Evolutionary conservation across 2,329 filamentous ascomycete genomes (phyloP).

Genomic region (Claviceps maximensis): DNA sequence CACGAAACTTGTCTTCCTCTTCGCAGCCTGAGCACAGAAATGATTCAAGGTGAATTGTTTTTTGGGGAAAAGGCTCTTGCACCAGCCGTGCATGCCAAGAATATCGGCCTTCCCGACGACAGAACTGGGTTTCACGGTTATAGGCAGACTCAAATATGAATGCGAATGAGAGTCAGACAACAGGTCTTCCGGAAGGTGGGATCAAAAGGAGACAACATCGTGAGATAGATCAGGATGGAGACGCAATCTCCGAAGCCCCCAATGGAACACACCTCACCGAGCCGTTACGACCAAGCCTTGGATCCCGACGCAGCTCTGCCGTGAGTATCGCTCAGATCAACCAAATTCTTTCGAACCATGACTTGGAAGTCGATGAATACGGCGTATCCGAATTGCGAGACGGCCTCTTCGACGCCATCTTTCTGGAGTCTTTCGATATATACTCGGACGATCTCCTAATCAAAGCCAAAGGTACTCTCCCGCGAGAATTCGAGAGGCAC

Average conservation of each 20-base stretch:
- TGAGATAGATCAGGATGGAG: neutral
- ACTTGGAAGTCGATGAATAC: constrained; percentile 26
- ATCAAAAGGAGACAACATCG: neutral
- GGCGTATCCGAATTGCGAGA: constrained; percentile 31
- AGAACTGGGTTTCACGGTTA: neutral
- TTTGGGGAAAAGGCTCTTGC: neutral
- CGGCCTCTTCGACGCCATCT: constrained; percentile 35
- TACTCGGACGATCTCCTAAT: constrained; percentile 26
- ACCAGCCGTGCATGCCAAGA: neutral
- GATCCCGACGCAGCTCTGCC: constrained; percentile 14
- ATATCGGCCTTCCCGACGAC: neutral
- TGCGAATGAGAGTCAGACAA: neutral
- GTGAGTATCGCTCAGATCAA: constrained; percentile 21
- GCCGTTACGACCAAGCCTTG: constrained; percentile 1
- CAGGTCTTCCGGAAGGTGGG: neutral
- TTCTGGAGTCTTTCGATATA: constrained; percentile 27
- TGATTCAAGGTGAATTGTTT: neutral
- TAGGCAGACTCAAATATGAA: neutral
- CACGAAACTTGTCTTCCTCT: neutral
- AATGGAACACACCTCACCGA: constrained; percentile 8
- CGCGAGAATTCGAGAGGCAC: constrained; percentile 30
- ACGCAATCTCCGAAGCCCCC: neutral
- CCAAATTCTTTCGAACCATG: constrained; percentile 20
- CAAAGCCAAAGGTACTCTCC: constrained; percentile 31
- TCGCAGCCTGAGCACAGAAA: neutral